Evolutionary conservation across 495 filamentous ascomycete genomes (phyloP).

Genomic region (Lasiosphaeriaceae sp.): DNA sequence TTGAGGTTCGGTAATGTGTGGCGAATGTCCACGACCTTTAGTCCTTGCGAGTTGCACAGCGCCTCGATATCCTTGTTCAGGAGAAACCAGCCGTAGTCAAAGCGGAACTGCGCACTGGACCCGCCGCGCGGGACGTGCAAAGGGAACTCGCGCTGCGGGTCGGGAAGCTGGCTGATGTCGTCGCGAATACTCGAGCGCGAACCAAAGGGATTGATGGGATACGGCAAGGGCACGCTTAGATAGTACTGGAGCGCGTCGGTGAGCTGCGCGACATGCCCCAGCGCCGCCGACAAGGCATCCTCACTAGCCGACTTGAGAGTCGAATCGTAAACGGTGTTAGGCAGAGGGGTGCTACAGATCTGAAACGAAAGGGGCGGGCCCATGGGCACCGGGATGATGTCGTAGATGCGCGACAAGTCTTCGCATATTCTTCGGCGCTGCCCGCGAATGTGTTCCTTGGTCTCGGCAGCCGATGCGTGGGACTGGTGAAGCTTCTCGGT

Average conservation of each 20-base stretch:
- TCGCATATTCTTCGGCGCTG: conserved; percentile 85
- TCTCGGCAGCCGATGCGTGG: conserved; percentile 49
- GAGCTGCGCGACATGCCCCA: conserved; percentile 78
- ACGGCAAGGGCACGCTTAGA: conserved; percentile 72
- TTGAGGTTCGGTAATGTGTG: conserved; percentile 92
- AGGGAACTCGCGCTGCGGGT: conserved; percentile 67
- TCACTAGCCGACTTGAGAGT: conserved; percentile 40
- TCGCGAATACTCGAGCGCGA: conserved; percentile 78
- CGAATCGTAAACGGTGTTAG: conserved; percentile 68
- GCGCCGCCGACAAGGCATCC: conserved; percentile 69
- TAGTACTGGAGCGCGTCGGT: conserved; percentile 78
- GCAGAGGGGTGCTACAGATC: conserved; percentile 69
- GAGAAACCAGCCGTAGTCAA: conserved; percentile 92
- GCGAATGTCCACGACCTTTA: conserved; percentile 78
- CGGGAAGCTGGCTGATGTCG: conserved; percentile 64
- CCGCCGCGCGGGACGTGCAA: conserved; percentile 66
- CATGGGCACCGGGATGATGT: conserved; percentile 61
- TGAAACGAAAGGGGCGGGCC: conserved; percentile 64
- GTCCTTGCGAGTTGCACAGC: conserved; percentile 66
- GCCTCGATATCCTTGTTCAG: conserved; percentile 92
- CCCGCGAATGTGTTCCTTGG: conserved; percentile 61
- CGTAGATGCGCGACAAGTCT: conserved; percentile 73
- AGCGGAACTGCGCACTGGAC: conserved; percentile 69
- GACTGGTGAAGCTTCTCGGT: conserved; percentile 56
- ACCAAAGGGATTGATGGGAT: conserved; percentile 66